These are phyloP conservation scores for Candida maesae DNA, from an alignment of 805 yeast species.

Conservation along the genomic window DNA sequence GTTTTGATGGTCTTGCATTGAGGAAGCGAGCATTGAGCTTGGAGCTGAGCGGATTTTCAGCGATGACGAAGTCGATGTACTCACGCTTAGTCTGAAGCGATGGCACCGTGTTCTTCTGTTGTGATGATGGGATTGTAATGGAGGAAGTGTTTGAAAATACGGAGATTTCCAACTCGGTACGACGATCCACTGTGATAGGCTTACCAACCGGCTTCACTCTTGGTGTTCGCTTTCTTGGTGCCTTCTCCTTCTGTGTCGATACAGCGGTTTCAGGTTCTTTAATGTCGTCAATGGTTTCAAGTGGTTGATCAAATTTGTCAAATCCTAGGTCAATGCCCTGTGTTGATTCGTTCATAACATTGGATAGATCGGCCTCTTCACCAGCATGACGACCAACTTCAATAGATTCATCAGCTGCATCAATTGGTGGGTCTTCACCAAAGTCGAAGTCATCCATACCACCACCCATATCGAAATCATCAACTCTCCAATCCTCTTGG, in stretches of 20 bases:
- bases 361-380: conserved; percentile 21
- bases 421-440: conserved; percentile 1
- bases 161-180: conserved; percentile 24
- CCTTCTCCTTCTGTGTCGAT: conserved; percentile 8
- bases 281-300: conserved; percentile 21
- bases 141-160: conserved; percentile 17
- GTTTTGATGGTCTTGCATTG: conserved; percentile 15
- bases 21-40: conserved; percentile 17
- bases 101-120: not conserved
- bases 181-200: conserved; percentile 22
- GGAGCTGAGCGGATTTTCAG: conserved; percentile 15
- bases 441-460: not conserved
- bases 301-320: conserved; percentile 16
- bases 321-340: conserved; percentile 14
- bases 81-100: conserved; percentile 18
- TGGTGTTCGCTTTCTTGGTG: conserved; percentile 7
- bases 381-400: conserved; percentile 17
- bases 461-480: conserved; percentile 5
- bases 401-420: conserved; percentile 33
- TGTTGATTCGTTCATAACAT: conserved; percentile 10
- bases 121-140: conserved; percentile 4
- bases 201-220: conserved; percentile 11
- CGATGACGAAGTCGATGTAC: conserved; percentile 15
- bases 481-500: not conserved
- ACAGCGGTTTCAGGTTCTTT: conserved; percentile 8